Base-by-base conservation (phyloP, 1,284 basidiomycete genomes). In the Cronartium ribicola region DNA sequence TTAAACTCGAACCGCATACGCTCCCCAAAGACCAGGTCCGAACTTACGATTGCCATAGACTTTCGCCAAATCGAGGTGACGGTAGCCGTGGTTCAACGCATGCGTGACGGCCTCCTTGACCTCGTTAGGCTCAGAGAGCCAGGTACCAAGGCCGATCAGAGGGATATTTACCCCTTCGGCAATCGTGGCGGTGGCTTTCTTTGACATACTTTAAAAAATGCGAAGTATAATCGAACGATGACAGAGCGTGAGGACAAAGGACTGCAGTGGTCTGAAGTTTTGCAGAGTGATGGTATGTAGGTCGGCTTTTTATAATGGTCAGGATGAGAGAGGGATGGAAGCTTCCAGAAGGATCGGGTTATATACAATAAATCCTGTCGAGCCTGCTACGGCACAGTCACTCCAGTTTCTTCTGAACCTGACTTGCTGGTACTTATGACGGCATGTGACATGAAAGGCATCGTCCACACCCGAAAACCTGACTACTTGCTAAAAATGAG, bases 71-170 rank as follows among this genome's bases (percentile, higher is more conserved):
- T 74, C 71, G 40, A 74, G 41, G 57, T 74, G 71, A 40, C 71
- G 71, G 48, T 74, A 74, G 46, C 71, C 71, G 37, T 40, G 36
- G 36, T 74, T 74, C 20, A 74, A 62, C 5, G 71, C 71, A 62
- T 74, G 71, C 22, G 64, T 74, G 46, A 74, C 71, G 20, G 71
- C 71, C 40, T 74, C 48, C 44, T 67, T 66, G 39, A 67, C 65
- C 43, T 74, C 71, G 40, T 74, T 67, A 46, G 71, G 71, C 44
- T 74, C 67, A 17, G 71, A 74, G 5, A 74, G 59, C 71, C 71
- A 74, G 36, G 71, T 74, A 37, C 71, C 71, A 22, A 74, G 65
- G 8, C 71, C 71, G 55, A 74, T 66, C 46, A 60, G 55, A 22
- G 71, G 71, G n/a, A 74, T 67, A 41, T 74, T 46, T 44, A 74